Evolutionary conservation across 345 rosid genomes (phyloP).

Genomic region (Euphorbia tirucalli): DNA sequence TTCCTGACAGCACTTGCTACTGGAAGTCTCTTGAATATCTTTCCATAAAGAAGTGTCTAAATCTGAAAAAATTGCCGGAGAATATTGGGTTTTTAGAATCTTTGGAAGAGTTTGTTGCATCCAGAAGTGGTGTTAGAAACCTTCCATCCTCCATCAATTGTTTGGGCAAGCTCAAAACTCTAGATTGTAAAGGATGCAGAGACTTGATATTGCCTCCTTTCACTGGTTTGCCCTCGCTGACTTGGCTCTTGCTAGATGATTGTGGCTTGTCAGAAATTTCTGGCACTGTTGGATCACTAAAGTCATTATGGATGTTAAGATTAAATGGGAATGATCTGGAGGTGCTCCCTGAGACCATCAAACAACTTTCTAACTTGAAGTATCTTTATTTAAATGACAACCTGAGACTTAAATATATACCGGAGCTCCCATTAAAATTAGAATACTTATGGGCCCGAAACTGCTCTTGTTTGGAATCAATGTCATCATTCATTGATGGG

Average conservation of each 20-base stretch:
- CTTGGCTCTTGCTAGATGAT: not conserved
- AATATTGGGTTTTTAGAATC: conserved; percentile 1
- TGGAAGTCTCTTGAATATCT: conserved; percentile 15
- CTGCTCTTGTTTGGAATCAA: not conserved
- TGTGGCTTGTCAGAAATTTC: not conserved
- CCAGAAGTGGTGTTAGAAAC: not conserved
- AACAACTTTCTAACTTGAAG: not conserved
- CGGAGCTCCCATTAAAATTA: not conserved
- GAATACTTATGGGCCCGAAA: not conserved
- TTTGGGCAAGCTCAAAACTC: not conserved
- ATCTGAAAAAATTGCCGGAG: conserved; percentile 5
- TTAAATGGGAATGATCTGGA: not conserved
- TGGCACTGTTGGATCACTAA: not conserved
- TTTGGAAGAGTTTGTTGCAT: not conserved
- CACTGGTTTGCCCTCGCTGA: not conserved
- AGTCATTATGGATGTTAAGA: not conserved
- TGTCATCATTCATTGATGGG: not conserved
- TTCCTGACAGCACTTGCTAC: conserved; percentile 24
- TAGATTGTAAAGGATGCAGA: not conserved
- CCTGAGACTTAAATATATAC: not conserved
- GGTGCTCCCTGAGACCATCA: not conserved
- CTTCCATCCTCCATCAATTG: not conserved
- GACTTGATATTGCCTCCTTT: conserved; percentile 5
- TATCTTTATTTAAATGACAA: not conserved
- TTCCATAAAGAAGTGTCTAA: not conserved